Conservation (phyloP, 441 rosid species). For the Syzygium syzygioides region DNA sequence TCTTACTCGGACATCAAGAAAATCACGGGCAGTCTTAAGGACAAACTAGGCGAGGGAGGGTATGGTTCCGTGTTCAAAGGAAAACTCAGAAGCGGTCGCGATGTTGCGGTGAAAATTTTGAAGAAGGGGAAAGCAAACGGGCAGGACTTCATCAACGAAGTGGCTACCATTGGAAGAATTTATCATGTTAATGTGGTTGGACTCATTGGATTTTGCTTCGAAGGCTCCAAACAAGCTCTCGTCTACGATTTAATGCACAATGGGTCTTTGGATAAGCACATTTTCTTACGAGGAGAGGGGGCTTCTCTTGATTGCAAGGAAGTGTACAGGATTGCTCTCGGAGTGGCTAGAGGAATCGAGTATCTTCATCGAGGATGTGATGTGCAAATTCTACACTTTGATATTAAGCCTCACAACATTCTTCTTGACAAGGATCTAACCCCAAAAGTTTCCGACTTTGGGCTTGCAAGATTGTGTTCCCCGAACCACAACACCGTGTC, state of each 20-base stretch:
- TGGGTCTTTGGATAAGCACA: neutral
- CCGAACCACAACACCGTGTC: rapidly evolving
- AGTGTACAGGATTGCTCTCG: neutral
- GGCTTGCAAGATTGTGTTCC: neutral
- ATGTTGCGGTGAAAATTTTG: neutral
- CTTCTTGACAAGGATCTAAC: neutral
- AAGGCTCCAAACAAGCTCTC: neutral
- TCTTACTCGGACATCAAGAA: neutral
- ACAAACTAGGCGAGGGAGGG: neutral
- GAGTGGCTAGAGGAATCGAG: neutral
- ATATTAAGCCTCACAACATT: neutral
- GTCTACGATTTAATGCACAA: neutral
- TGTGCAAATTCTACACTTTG: neutral
- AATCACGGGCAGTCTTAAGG: neutral
- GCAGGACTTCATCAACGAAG: neutral
- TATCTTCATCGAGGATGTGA: neutral
- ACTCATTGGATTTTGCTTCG: neutral
- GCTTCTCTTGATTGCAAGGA: neutral
- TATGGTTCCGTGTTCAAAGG: neutral
- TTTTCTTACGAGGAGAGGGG: neutral
- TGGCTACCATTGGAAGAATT: neutral
- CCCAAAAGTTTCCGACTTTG: neutral
- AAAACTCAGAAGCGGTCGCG: neutral
- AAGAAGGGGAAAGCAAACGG: neutral
- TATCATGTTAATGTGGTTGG: neutral